phyloP scores from a whole-genome alignment of 345 rosid species.

The Physaria fendleri region DNA sequence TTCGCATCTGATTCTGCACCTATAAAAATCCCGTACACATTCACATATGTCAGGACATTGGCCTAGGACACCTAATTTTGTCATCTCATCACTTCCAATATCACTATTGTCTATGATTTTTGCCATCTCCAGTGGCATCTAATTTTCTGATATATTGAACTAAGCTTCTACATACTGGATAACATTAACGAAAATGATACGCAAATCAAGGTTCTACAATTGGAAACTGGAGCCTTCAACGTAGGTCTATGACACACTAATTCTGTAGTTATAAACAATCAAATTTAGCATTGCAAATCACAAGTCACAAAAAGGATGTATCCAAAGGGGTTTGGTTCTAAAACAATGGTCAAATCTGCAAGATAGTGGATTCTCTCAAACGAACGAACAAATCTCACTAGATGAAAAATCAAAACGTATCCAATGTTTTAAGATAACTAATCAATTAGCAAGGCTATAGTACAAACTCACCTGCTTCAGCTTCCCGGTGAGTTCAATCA shows the following conservation, averaged over 20 bases:
- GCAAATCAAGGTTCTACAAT: neutral
- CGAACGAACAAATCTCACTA: neutral
- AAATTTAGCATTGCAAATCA: neutral
- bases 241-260: neutral
- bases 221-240: neutral
- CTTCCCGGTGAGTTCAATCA: constrained; percentile 50
- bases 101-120: neutral
- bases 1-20: constrained; percentile 86
- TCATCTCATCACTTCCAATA: neutral
- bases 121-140: neutral
- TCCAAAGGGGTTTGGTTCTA: neutral
- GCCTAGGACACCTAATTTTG: neutral
- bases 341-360: neutral
- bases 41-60: neutral
- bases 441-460: neutral
- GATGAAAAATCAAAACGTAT: neutral
- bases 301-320: neutral
- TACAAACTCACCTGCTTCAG: constrained; percentile 36
- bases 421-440: neutral
- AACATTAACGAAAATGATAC: neutral
- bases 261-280: neutral
- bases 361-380: neutral
- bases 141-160: neutral
- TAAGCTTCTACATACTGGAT: neutral
- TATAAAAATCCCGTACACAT: constrained; percentile 26